Evolutionary conservation across 306 rosid species (phyloP).

Genomic region (Medicago lupulina): DNA sequence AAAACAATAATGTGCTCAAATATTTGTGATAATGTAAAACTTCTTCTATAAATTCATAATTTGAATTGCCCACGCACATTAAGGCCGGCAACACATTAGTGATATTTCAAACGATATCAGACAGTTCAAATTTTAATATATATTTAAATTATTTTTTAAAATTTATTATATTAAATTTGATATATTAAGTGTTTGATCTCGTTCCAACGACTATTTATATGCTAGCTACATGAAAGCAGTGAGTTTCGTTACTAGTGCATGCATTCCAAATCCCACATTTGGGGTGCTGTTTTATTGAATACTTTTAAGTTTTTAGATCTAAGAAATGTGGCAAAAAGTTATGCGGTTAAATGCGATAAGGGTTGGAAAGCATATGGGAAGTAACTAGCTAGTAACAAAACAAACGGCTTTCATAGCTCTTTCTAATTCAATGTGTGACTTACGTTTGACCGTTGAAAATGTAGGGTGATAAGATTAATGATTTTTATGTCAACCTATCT

Average conservation of each 20-base stretch:
- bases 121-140: too few species aligned
- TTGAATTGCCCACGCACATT: too few species aligned
- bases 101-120: too few species aligned
- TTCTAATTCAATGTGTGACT: conserved; percentile 4
- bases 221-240: too few species aligned
- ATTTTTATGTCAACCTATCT: conserved; percentile 4
- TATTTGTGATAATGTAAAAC: too few species aligned
- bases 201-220: too few species aligned
- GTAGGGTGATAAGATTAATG: not conserved
- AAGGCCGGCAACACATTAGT: too few species aligned
- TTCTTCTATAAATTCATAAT: not conserved
- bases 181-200: not conserved
- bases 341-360: conserved; percentile 8
- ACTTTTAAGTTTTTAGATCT: conserved; percentile 22
- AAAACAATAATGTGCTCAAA: too few species aligned
- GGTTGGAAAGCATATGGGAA: conserved; percentile 6
- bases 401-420: not conserved
- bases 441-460: conserved; percentile 2
- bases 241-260: not conserved
- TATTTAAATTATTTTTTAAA: too few species aligned
- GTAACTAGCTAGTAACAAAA: not conserved
- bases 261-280: not conserved
- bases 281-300: conserved; percentile 37
- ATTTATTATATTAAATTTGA: not conserved
- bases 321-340: conserved; percentile 28